These are phyloP conservation scores for Beauveria asiatica DNA, from an alignment of 2,329 filamentous ascomycete genomes.

Conservation along the genomic window DNA sequence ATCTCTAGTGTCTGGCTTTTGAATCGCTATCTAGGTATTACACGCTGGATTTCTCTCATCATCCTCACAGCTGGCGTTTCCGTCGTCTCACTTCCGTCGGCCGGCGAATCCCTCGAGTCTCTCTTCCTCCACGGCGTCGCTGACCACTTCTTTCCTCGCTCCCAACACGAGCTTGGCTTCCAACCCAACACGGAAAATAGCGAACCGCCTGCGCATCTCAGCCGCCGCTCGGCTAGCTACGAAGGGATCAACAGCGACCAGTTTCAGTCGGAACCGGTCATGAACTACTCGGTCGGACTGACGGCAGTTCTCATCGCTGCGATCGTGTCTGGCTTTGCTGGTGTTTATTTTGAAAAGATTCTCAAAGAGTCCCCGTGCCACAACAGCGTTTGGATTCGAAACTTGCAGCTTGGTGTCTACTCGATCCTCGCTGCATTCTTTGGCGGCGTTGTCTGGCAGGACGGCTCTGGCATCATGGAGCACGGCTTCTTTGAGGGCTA, in stretches of 20 bases:
- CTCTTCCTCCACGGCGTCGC: conserved; percentile 55
- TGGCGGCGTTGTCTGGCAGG: conserved; percentile 76
- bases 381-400: conserved; percentile 84
- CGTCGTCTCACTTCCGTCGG: conserved; percentile 71
- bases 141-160: conserved; percentile 66
- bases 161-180: conserved; percentile 67
- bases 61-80: conserved; percentile 75
- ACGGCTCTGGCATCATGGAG: conserved; percentile 73
- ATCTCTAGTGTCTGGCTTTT: conserved; percentile 77
- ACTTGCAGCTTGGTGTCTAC: conserved; percentile 91
- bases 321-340: conserved; percentile 72
- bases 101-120: conserved; percentile 44
- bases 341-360: conserved; percentile 85
- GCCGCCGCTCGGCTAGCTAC: conserved; percentile 76
- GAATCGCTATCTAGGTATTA: conserved; percentile 57
- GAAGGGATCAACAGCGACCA: conserved; percentile 68
- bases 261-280: conserved; percentile 37
- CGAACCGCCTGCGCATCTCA: conserved; percentile 22
- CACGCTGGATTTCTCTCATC: conserved; percentile 73
- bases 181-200: conserved; percentile 23
- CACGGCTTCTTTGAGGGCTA: conserved; percentile 93
- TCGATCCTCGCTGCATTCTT: conserved; percentile 84
- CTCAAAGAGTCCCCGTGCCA: conserved; percentile 72
- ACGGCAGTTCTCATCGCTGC: conserved; percentile 71
- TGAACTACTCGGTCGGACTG: conserved; percentile 75